These are phyloP conservation scores for Hortiboletus campestris DNA, from an alignment of 768 basidiomycete species.

Conservation along the genomic window DNA sequence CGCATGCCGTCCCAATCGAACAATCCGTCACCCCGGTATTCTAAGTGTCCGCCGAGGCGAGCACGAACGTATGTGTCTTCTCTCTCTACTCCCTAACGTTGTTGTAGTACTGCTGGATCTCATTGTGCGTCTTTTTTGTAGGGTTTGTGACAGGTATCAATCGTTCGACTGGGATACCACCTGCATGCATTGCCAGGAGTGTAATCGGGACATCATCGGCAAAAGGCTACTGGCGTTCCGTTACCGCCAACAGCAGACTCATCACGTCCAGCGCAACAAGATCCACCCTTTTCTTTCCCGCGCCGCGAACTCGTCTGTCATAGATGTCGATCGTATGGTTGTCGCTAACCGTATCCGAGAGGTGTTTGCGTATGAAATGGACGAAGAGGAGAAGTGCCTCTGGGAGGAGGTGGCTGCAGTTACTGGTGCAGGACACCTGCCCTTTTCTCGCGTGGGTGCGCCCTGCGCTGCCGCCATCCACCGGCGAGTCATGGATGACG, in stretches of 20 bases:
- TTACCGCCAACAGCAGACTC: constrained; percentile 11
- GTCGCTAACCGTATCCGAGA: constrained; percentile 11
- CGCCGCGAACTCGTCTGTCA: background rate
- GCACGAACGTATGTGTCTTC: constrained; percentile 27
- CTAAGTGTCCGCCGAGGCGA: constrained; percentile 13
- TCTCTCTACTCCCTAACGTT: background rate
- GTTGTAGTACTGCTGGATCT: background rate
- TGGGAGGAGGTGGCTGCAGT: constrained; percentile 30
- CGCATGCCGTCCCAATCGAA: constrained; percentile 25
- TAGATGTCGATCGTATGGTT: constrained; percentile 6
- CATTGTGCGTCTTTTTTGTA: constrained; percentile 3
- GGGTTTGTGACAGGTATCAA: constrained; percentile 26
- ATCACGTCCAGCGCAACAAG: constrained; percentile 8
- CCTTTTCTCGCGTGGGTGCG: constrained; percentile 17
- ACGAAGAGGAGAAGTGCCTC: constrained; percentile 28
- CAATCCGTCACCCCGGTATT: constrained; percentile 22
- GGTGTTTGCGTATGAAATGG: constrained; percentile 17
- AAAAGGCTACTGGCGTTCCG: constrained; percentile 25
- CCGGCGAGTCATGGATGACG: background rate
- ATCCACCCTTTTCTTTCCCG: background rate
- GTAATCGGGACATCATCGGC: constrained; percentile 27
- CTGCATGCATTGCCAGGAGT: constrained; percentile 29
- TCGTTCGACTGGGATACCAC: constrained; percentile 17
- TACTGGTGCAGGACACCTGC: constrained; percentile 12
- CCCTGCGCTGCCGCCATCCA: constrained; percentile 8